These are phyloP conservation scores for Brassica juncea DNA, from an alignment of 345 rosid genomes.

Conservation along the genomic window DNA sequence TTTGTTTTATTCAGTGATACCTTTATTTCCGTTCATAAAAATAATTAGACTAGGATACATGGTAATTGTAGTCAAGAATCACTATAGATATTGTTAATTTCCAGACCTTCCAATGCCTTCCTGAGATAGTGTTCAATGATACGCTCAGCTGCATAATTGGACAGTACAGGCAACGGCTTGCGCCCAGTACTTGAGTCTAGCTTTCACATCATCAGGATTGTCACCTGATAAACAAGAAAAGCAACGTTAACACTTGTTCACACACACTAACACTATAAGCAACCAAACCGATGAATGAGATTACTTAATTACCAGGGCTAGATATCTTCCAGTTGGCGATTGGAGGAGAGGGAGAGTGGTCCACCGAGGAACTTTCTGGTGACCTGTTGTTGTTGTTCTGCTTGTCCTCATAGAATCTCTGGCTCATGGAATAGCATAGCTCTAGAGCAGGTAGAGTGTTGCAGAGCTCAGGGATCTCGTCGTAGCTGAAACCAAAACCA, in stretches of 20 bases:
- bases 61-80: conserved; percentile 9
- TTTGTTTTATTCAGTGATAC: conserved; percentile 10
- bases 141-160: conserved; percentile 65
- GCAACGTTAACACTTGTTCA: not conserved
- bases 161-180: conserved; percentile 98
- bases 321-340: conserved; percentile 94
- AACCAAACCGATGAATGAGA: not conserved
- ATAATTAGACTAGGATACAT: conserved; percentile 31
- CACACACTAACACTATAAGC: not conserved
- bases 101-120: conserved; percentile 15
- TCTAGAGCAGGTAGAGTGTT: conserved; percentile 92
- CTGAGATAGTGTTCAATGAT: not conserved
- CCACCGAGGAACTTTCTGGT: conserved; percentile 44
- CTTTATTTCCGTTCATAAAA: conserved; percentile 16
- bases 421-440: conserved; percentile 92
- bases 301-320: conserved; percentile 69
- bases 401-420: conserved; percentile 69
- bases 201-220: conserved; percentile 95
- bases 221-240: conserved; percentile 53
- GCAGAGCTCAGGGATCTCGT: conserved; percentile 95
- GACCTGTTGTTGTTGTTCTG: conserved; percentile 41
- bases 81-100: conserved; percentile 8
- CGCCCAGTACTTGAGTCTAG: conserved; percentile 94
- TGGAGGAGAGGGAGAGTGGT: conserved; percentile 44
- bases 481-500: conserved; percentile 89